Conservation (phyloP, 2,329 filamentous ascomycete species). For the Byssoonygena ceratinophila region DNA sequence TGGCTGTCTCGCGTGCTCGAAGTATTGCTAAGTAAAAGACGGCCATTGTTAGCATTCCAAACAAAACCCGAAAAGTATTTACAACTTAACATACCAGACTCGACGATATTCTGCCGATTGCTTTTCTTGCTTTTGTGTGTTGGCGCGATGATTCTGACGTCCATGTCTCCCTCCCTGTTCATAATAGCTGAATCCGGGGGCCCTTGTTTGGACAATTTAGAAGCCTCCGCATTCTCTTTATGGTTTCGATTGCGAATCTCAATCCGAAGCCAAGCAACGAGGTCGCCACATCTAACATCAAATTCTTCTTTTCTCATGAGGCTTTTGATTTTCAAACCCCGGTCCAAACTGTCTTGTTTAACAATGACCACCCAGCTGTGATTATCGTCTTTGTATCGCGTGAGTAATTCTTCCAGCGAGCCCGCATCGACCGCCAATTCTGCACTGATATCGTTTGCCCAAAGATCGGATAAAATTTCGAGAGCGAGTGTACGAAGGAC, state of each 20-base stretch:
- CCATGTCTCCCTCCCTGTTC: conserved; percentile 47
- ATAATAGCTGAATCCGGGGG: conserved; percentile 28
- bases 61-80: not conserved
- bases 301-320: conserved; percentile 69
- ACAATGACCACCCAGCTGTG: conserved; percentile 85
- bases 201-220: conserved; percentile 31
- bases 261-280: conserved; percentile 67
- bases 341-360: conserved; percentile 52
- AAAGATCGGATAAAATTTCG: conserved; percentile 66
- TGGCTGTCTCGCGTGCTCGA: conserved; percentile 51
- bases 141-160: conserved; percentile 74
- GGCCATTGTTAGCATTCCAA: conserved; percentile 12
- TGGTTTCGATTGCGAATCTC: conserved; percentile 73
- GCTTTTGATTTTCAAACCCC: conserved; percentile 63
- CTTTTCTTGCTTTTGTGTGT: conserved; percentile 83
- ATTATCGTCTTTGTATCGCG: conserved; percentile 60
- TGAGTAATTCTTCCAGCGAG: conserved; percentile 62
- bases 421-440: conserved; percentile 74
- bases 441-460: conserved; percentile 73
- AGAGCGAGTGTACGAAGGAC: conserved; percentile 66
- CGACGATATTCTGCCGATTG: conserved; percentile 75
- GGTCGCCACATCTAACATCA: conserved; percentile 61
- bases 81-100: conserved; percentile 52
- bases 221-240: conserved; percentile 41
- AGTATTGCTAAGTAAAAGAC: conserved; percentile 37